A percentile compares a stretch with the other conserved stretches of the same genome.
These are phyloP conservation scores for Vitis hybrid DNA, from an alignment of 177 flowering plant genomes.

Conservation along the genomic window DNA sequence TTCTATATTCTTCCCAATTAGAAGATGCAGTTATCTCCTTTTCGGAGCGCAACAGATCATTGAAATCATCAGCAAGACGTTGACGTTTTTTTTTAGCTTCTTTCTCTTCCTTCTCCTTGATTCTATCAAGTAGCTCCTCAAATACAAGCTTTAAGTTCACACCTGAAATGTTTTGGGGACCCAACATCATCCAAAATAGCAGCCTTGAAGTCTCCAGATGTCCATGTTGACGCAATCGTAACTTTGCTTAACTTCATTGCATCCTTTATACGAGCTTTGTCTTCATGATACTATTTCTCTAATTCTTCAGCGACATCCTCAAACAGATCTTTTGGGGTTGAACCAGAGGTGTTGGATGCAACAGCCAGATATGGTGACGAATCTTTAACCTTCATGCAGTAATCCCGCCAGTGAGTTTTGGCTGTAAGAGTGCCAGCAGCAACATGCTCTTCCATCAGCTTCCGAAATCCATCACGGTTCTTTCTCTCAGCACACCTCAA, in stretches of 20 bases:
- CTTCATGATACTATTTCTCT: constrained; percentile 89
- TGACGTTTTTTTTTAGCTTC: constrained; percentile 79
- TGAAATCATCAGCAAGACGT: constrained; percentile 79
- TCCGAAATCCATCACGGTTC: constrained; percentile 89
- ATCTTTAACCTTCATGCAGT: constrained; percentile 86
- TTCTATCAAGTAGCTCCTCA: constrained; percentile 79
- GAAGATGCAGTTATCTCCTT: constrained; percentile 85
- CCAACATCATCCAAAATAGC: constrained; percentile 44
- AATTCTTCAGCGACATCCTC: constrained; percentile 88
- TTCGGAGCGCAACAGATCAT: constrained; percentile 52
- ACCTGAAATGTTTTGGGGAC: constrained; percentile 47
- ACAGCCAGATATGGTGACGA: constrained; percentile 73
- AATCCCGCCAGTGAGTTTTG: constrained; percentile 90
- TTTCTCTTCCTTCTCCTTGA: constrained; percentile 95
- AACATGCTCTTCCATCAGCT: constrained; percentile 84
- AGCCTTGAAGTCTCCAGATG: constrained; percentile 74
- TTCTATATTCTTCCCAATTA: constrained; percentile 73
- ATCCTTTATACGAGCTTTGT: constrained; percentile 75
- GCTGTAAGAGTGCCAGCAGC: constrained; percentile 71
- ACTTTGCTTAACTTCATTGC: constrained; percentile 73
- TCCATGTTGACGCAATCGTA: constrained; percentile 53
- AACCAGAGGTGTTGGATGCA: constrained; percentile 84
- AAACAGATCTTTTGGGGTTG: constrained; percentile 92
- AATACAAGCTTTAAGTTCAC: constrained; percentile 81
- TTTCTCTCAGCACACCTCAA: constrained; percentile 77